Evolutionary conservation across 148 eudicot genomes (phyloP).

Genomic region (Dianthus caryophyllus): DNA sequence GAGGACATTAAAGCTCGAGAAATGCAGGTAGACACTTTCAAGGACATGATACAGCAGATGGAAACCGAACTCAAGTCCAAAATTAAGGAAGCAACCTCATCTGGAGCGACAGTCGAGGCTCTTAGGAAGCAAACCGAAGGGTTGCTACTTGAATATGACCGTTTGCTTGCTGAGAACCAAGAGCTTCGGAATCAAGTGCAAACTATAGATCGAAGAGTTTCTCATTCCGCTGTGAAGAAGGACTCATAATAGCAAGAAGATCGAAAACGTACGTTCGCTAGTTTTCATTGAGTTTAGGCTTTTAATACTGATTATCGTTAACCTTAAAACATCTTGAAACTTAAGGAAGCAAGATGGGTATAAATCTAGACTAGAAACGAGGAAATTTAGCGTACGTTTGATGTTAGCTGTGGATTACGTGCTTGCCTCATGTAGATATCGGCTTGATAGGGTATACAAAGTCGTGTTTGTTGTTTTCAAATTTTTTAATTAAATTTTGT

Average conservation of each 20-base stretch:
- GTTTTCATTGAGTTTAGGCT: conserved; percentile 5
- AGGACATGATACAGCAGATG: conserved; percentile 40
- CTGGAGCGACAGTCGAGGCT: conserved; percentile 43
- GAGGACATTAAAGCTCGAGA: conserved; percentile 54
- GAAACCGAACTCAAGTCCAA: conserved; percentile 43
- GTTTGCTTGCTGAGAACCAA: conserved; percentile 52
- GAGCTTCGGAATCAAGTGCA: conserved; percentile 44
- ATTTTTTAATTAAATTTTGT: background rate
- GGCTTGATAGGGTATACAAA: background rate
- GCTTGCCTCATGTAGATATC: conserved; percentile 10
- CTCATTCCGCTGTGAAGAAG: conserved; percentile 36
- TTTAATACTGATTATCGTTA: background rate
- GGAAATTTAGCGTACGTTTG: background rate
- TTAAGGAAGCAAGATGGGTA: conserved; percentile 5
- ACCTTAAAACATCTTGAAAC: conserved; percentile 3
- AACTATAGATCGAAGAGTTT: conserved; percentile 29
- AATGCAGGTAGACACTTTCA: conserved; percentile 40
- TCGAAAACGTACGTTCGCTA: background rate
- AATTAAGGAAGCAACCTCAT: conserved; percentile 39
- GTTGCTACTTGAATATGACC: conserved; percentile 52
- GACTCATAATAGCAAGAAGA: conserved; percentile 24
- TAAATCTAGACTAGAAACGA: background rate
- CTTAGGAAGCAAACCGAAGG: conserved; percentile 57
- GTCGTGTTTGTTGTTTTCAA: background rate
- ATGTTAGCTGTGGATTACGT: background rate